Evolutionary conservation across 768 basidiomycete species (phyloP).

Genomic region (Boletus reticulatus): DNA sequence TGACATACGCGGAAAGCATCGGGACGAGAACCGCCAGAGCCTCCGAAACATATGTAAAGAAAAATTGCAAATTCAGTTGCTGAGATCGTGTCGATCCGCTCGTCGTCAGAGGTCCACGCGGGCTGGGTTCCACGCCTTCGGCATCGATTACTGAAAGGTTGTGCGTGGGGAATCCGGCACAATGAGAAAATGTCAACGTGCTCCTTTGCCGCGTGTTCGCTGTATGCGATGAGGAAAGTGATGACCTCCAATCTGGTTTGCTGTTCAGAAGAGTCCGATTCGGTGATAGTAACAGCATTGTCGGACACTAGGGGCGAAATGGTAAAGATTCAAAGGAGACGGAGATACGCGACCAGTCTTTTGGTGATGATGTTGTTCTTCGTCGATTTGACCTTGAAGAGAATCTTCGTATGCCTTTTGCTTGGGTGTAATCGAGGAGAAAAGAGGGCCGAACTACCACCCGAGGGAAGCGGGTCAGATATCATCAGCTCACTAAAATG

Average conservation of each 20-base stretch:
- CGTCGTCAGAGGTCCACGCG: neutral
- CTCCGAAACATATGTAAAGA: slow-evolving; percentile 9
- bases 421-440: neutral
- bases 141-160: neutral
- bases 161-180: neutral
- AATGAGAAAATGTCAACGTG: neutral
- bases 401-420: neutral
- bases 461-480: neutral
- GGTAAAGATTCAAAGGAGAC: too few species aligned
- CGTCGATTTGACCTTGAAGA: slow-evolving; percentile 4
- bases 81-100: slow-evolving; percentile 5
- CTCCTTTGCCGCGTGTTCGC: too few species aligned
- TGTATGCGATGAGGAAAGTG: neutral
- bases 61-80: slow-evolving; percentile 10
- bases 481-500: neutral
- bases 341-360: neutral
- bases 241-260: neutral
- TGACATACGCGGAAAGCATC: slow-evolving; percentile 1
- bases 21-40: slow-evolving; percentile 11
- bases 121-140: too few species aligned
- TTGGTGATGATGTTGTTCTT: slow-evolving; percentile 6
- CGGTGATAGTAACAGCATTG: neutral
- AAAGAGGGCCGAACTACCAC: neutral
- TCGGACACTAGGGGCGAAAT: too few species aligned
- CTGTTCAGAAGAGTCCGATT: neutral